phyloP scores from a whole-genome alignment of 495 filamentous ascomycete species.

The Cryomyces antarcticus region DNA sequence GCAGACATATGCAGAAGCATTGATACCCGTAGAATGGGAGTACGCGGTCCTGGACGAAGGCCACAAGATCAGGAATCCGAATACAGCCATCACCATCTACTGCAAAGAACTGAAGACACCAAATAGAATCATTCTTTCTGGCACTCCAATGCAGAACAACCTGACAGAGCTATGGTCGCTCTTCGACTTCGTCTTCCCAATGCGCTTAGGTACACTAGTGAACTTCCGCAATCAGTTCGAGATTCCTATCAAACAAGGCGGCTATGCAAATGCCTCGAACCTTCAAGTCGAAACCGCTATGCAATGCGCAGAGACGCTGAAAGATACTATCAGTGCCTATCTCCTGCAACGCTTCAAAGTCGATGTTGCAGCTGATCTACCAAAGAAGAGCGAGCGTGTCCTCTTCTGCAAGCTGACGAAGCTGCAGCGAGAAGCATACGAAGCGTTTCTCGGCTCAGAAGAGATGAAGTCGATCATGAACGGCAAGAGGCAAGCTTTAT shows the following conservation, averaged over 20 bases:
- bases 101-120: constrained; percentile 79
- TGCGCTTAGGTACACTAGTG: constrained; percentile 80
- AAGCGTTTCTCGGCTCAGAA: constrained; percentile 56
- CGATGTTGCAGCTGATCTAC: constrained; percentile 81
- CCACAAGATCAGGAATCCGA: constrained; percentile 92
- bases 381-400: constrained; percentile 85
- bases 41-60: constrained; percentile 93
- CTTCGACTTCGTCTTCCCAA: constrained; percentile 91
- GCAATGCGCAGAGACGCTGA: constrained; percentile 74
- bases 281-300: constrained; percentile 79
- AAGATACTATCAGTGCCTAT: constrained; percentile 79
- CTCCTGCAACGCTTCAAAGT: constrained; percentile 84
- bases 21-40: constrained; percentile 71
- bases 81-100: constrained; percentile 74
- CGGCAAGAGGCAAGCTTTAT: constrained; percentile 57
- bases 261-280: constrained; percentile 84
- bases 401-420: constrained; percentile 82
- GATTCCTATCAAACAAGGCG: constrained; percentile 73
- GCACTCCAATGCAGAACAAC: constrained; percentile 96
- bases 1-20: constrained; percentile 59
- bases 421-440: constrained; percentile 55
- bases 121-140: constrained; percentile 82
- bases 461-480: constrained; percentile 62
- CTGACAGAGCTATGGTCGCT: constrained; percentile 90
- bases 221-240: constrained; percentile 80